A percentile compares a stretch with the other conserved stretches of the same genome.
These are phyloP conservation scores for Colletotrichum simmondsii DNA, from an alignment of 2,329 filamentous ascomycete species.

Conservation along the genomic window DNA sequence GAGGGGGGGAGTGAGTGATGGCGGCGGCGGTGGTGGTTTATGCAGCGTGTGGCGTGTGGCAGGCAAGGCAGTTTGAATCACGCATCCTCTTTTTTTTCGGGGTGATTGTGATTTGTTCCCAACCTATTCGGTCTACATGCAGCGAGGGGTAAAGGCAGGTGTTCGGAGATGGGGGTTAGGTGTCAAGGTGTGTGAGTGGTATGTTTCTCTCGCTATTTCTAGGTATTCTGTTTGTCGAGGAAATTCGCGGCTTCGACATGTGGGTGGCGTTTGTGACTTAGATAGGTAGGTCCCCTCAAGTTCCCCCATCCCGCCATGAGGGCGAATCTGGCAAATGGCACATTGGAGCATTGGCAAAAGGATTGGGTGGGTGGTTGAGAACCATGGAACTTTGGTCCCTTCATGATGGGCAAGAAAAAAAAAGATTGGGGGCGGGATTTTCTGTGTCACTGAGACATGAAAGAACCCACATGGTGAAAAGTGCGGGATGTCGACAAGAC, in stretches of 20 bases:
- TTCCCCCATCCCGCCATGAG: neutral
- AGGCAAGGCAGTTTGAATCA: conserved; percentile 17
- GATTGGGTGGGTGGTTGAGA: too few species aligned
- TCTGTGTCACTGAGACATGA: neutral
- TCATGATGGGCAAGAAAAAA: neutral
- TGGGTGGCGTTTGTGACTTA: conserved; percentile 19
- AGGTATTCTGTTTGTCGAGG: neutral
- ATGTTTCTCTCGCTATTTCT: neutral
- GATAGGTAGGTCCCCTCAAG: neutral
- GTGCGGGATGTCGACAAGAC: neutral
- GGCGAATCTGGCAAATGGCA: neutral
- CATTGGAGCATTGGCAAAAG: neutral
- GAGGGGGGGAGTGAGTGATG: neutral
- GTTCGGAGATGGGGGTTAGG: neutral
- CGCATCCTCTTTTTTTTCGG: neutral
- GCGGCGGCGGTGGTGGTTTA: neutral
- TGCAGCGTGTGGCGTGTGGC: conserved; percentile 9
- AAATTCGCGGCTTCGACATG: conserved; percentile 3
- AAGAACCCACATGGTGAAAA: neutral
- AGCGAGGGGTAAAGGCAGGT: conserved; percentile 6
- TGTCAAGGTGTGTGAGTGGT: neutral
- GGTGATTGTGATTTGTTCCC: conserved; percentile 1
- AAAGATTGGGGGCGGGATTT: neutral
- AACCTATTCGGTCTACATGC: conserved; percentile 21
- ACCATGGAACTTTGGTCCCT: neutral